phyloP scores from a whole-genome alignment of 2,329 filamentous ascomycete genomes.

The Chalaropsis ovoidea region DNA sequence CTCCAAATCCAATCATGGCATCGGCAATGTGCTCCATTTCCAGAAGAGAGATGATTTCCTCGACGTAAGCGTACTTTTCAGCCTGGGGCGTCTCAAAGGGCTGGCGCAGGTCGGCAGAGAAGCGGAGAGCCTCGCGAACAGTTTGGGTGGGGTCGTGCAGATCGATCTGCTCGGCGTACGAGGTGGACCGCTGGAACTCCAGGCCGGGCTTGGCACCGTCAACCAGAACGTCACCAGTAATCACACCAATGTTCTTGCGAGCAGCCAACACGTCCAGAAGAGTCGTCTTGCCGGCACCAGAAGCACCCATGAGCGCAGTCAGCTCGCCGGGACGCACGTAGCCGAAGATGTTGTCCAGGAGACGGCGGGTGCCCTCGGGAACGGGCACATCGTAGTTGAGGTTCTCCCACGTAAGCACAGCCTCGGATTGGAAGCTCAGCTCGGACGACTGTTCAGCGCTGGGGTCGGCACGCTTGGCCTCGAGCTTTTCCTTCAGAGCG shows the following conservation, averaged over 20 bases:
- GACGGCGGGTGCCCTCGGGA: conserved; percentile 44
- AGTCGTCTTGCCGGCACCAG: conserved; percentile 81
- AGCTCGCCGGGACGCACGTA: conserved; percentile 68
- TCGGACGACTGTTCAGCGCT: conserved; percentile 37
- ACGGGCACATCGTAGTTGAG: conserved; percentile 67
- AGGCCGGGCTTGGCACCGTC: conserved; percentile 48
- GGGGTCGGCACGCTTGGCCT: conserved; percentile 41
- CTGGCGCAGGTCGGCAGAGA: conserved; percentile 53
- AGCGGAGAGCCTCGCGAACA: conserved; percentile 52
- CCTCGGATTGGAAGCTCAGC: conserved; percentile 49
- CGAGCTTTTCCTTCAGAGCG: conserved; percentile 49
- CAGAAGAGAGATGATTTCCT: conserved; percentile 49
- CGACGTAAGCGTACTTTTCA: conserved; percentile 51
- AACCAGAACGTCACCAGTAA: conserved; percentile 47
- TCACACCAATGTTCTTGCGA: conserved; percentile 52
- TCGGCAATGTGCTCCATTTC: conserved; percentile 52
- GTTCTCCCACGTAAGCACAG: conserved; percentile 75
- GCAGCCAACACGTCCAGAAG: conserved; percentile 63
- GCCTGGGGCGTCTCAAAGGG: conserved; percentile 42
- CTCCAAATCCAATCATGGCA: conserved; percentile 47
- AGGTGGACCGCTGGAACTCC: conserved; percentile 52
- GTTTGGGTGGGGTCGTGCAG: conserved; percentile 53
- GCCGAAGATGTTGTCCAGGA: conserved; percentile 49
- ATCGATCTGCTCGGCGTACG: conserved; percentile 54
- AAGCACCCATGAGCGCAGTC: conserved; percentile 72